Evolutionary conservation across 495 filamentous ascomycete genomes (phyloP).

Genomic region (Penicillium antarcticum): DNA sequence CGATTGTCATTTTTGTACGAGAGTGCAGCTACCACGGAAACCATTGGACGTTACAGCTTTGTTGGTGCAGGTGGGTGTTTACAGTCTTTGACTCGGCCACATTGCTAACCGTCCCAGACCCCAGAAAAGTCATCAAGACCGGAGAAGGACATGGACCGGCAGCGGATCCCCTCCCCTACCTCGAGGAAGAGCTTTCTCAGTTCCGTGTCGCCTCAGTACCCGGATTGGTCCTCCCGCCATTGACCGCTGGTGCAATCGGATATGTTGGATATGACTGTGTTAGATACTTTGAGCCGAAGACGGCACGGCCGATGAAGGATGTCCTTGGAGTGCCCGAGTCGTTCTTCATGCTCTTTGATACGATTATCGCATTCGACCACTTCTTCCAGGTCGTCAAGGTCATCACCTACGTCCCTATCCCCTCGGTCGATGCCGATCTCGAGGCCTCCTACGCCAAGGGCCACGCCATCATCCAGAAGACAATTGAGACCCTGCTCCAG

Average conservation of each 20-base stretch:
- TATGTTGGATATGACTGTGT: constrained; percentile 98
- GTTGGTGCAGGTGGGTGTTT: constrained; percentile 69
- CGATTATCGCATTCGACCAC: constrained; percentile 90
- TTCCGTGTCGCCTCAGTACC: constrained; percentile 78
- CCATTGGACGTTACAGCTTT: constrained; percentile 90
- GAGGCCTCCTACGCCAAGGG: constrained; percentile 63
- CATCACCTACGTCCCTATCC: constrained; percentile 74
- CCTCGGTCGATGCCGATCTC: constrained; percentile 47
- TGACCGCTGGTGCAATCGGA: constrained; percentile 90
- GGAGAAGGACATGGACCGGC: constrained; percentile 82
- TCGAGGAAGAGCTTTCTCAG: constrained; percentile 74
- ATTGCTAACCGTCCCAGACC: constrained; percentile 46
- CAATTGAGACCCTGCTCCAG: constrained; percentile 65
- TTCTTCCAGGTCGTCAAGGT: constrained; percentile 91
- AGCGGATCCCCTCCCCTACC: constrained; percentile 73
- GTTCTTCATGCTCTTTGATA: constrained; percentile 97
- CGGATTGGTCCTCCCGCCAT: constrained; percentile 71
- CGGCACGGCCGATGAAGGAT: constrained; percentile 81
- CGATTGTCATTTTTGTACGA: constrained; percentile 78
- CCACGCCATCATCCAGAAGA: constrained; percentile 55
- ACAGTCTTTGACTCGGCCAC: constrained; percentile 5
- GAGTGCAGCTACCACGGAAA: constrained; percentile 86
- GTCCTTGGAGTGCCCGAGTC: constrained; percentile 84
- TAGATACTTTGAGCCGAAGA: constrained; percentile 94
- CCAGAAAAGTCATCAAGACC: constrained; percentile 80